Percentiles rank a stretch among this genome's conserved stretches.
Conservation (phyloP, 495 filamentous ascomycete species). For the Emericellopsis terricola region DNA sequence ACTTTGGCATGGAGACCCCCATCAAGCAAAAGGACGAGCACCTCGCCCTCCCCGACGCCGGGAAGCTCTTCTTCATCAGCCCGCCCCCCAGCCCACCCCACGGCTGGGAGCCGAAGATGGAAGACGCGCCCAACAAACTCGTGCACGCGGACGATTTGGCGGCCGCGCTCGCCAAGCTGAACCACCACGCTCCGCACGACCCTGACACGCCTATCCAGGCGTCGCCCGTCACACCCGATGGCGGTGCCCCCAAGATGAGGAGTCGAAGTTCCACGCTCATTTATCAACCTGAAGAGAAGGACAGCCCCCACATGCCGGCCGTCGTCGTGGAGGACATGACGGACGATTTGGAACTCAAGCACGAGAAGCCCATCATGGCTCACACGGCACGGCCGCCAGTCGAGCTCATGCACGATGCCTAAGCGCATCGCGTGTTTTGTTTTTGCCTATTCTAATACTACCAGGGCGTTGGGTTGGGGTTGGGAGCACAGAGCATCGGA, state of each 20-base stretch:
- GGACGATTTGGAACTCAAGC: slow-evolving; percentile 31
- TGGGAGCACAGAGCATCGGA: too few species aligned
- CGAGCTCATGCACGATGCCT: slow-evolving; percentile 57
- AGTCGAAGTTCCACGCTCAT: slow-evolving; percentile 48
- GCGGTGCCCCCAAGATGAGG: slow-evolving; percentile 6
- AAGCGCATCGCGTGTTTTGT: too few species aligned
- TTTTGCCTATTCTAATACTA: too few species aligned
- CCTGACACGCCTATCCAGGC: slow-evolving; percentile 11
- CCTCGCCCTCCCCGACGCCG: slow-evolving; percentile 62
- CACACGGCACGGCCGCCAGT: slow-evolving; percentile 79
- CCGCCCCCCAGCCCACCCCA: slow-evolving; percentile 83
- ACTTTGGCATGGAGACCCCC: slow-evolving; percentile 72
- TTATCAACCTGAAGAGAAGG: slow-evolving; percentile 55
- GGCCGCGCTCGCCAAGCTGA: slow-evolving; percentile 52
- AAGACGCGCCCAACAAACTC: slow-evolving; percentile 85
- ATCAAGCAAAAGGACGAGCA: slow-evolving; percentile 38
- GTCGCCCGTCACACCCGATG: slow-evolving; percentile 3
- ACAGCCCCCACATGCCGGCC: slow-evolving; percentile 61
- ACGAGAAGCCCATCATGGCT: slow-evolving; percentile 36
- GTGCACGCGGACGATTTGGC: slow-evolving; percentile 85
- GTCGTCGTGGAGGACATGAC: slow-evolving; percentile 87
- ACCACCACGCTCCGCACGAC: slow-evolving; percentile 13
- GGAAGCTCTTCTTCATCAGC: slow-evolving; percentile 93
- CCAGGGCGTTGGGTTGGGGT: too few species aligned
- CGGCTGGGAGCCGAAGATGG: slow-evolving; percentile 79